Evolutionary conservation across 331 rosid genomes (phyloP), one percentile per base, ranked within the genome.

Genomic region (Prunus yedoensis): DNA sequence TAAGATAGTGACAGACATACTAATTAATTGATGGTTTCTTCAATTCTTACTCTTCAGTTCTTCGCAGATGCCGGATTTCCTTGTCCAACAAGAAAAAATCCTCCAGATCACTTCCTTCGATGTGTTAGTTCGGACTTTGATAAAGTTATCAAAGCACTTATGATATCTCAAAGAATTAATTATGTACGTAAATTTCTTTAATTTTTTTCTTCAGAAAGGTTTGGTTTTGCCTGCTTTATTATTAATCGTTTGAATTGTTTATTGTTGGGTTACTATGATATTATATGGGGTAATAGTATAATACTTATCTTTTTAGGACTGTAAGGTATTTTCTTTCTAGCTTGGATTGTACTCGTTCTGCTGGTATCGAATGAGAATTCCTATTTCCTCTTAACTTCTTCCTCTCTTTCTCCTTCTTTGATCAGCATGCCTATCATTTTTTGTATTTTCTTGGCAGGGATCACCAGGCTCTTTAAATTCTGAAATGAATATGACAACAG

Each of bases 51-150:
- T 27, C 14, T 72, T 15, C 59, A 76, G 80, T 67, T 67, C 74
- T 76, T 66, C 15, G 54, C 73, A 1, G 74, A 76, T 45, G 74
- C 74, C 3, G 74, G 74, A 45, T 76, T 76, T 76, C 80, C 80
- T 67, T 76, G 80, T 58, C 74, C 74, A 17, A 76, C 68, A n/a
- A 58, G 38, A 16, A 76, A 56, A 67, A 76, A 76, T 66, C 80
- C 74, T 67, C 80, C 80, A 3, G 80, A 76, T 5, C 80, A 76
- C 68, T 76, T 56, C 68, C 59, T 76, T 43, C 73, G 80, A 57
- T 76, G 80, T 3, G 68, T 76, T 20, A 76, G 74, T 76, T 76
- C 68, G n/a, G 68, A 76, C 66, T 67, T 54, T 45, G 80, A 67
- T 25, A 67, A 56, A 67, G 51, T 50, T 21, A 51, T 49, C 20